These are phyloP conservation scores for Xylaria sp. DNA, from an alignment of 2,329 filamentous ascomycete genomes.

Conservation along the genomic window DNA sequence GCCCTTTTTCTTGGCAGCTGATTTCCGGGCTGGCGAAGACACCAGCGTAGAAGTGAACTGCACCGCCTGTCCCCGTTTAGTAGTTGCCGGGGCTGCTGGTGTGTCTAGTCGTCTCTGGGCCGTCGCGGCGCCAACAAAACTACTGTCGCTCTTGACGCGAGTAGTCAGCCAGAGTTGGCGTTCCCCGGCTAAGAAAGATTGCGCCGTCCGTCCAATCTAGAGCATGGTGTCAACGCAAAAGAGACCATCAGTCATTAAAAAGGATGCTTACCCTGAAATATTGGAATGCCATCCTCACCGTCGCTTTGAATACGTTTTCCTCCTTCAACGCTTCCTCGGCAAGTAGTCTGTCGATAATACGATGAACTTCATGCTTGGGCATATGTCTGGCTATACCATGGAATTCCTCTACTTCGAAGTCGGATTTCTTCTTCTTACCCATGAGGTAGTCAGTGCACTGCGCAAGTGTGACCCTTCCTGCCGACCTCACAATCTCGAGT, in stretches of 20 bases:
- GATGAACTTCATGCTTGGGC: conserved; percentile 80
- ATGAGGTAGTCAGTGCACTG: conserved; percentile 87
- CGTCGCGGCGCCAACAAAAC: conserved; percentile 48
- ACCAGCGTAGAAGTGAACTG: conserved; percentile 59
- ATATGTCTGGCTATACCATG: conserved; percentile 76
- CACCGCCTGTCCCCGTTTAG: conserved; percentile 35
- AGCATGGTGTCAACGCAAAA: conserved; percentile 41
- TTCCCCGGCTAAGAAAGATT: conserved; percentile 56
- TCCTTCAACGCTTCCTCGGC: conserved; percentile 79
- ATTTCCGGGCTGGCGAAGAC: conserved; percentile 61
- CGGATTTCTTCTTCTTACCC: conserved; percentile 71
- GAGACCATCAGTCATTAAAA: background rate
- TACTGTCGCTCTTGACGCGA: conserved; percentile 51
- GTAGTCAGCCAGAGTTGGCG: conserved; percentile 57
- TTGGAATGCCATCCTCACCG: conserved; percentile 74
- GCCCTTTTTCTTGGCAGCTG: conserved; percentile 50
- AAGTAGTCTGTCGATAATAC: conserved; percentile 81
- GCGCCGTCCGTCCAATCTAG: conserved; percentile 56
- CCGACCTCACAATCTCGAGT: conserved; percentile 72
- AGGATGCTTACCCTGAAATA: conserved; percentile 71
- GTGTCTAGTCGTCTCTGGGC: conserved; percentile 53
- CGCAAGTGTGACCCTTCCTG: conserved; percentile 73
- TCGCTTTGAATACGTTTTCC: conserved; percentile 70
- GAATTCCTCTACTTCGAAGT: conserved; percentile 61
- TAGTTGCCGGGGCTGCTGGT: conserved; percentile 49